Conservation (phyloP, 2,329 filamentous ascomycete species). For the Coniochaeta ligniaria region DNA sequence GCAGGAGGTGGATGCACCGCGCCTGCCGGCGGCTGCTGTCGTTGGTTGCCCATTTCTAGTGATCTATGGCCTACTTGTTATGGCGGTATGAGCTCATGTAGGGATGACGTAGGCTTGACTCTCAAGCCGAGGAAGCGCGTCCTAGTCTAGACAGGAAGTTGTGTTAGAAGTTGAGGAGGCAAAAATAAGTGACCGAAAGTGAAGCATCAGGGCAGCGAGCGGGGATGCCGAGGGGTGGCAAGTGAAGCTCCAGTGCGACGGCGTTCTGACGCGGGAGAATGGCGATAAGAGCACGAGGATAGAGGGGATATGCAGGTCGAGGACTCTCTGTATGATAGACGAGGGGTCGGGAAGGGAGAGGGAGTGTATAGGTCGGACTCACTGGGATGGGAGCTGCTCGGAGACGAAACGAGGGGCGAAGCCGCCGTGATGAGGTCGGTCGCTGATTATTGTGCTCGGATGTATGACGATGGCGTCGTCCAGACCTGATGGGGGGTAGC, state of each 20-base stretch:
- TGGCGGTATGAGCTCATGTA: background rate
- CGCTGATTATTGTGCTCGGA: background rate
- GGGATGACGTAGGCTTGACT: background rate
- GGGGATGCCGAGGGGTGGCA: background rate
- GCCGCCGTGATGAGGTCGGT: background rate
- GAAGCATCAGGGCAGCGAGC: background rate
- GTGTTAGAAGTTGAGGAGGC: background rate
- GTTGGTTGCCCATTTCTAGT: conserved; percentile 23
- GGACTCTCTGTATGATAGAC: background rate
- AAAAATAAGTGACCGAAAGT: background rate
- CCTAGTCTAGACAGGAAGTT: background rate
- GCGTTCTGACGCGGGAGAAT: background rate
- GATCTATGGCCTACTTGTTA: conserved; percentile 2
- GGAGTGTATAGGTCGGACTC: background rate
- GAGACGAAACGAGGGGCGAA: background rate
- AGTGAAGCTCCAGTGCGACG: background rate
- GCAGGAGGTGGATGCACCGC: conserved; percentile 26
- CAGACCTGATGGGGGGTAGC: background rate
- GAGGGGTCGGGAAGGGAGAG: background rate
- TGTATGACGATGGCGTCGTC: background rate
- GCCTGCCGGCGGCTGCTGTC: conserved; percentile 19
- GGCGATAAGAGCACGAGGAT: background rate
- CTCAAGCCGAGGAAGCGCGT: background rate
- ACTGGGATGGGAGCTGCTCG: background rate
- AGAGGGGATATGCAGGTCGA: background rate